These are phyloP conservation scores for Aspergillus ustus DNA, from an alignment of 2,329 filamentous ascomycete genomes.

Conservation along the genomic window DNA sequence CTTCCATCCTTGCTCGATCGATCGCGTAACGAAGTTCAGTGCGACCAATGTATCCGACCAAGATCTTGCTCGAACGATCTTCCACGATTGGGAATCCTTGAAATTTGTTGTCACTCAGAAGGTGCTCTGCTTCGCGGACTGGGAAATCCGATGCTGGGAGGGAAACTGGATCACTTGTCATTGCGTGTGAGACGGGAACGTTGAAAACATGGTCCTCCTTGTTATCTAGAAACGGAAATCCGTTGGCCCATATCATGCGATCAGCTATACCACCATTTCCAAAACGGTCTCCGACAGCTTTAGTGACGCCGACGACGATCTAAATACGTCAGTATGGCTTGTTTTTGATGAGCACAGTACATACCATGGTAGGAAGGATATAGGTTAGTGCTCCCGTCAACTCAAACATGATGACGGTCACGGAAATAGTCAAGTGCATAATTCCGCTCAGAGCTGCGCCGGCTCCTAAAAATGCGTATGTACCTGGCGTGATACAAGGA, in stretches of 20 bases:
- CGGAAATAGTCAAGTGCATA: conserved; percentile 96
- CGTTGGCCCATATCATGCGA: conserved; percentile 98
- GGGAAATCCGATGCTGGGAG: conserved; percentile 76
- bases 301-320: conserved; percentile 96
- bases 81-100: conserved; percentile 94
- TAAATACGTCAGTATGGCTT: conserved; percentile 29
- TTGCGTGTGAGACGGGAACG: conserved; percentile 87
- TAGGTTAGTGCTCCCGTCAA: conserved; percentile 96
- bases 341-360: conserved; percentile 21
- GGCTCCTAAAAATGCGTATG: conserved; percentile 93
- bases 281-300: conserved; percentile 86
- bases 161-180: conserved; percentile 76
- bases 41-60: conserved; percentile 90
- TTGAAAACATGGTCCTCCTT: conserved; percentile 98
- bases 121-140: conserved; percentile 74
- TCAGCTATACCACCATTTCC: conserved; percentile 97
- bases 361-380: conserved; percentile 90
- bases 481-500: conserved; percentile 95
- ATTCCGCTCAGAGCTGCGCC: conserved; percentile 91
- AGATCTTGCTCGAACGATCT: conserved; percentile 68
- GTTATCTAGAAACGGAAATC: conserved; percentile 94
- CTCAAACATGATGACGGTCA: conserved; percentile 99
- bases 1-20: conserved; percentile 73
- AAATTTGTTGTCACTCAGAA: conserved; percentile 78
- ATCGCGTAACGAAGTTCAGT: conserved; percentile 92